phyloP scores from a whole-genome alignment of 371 early-diverging fungal genomes.

The Mucor racemosus region DNA sequence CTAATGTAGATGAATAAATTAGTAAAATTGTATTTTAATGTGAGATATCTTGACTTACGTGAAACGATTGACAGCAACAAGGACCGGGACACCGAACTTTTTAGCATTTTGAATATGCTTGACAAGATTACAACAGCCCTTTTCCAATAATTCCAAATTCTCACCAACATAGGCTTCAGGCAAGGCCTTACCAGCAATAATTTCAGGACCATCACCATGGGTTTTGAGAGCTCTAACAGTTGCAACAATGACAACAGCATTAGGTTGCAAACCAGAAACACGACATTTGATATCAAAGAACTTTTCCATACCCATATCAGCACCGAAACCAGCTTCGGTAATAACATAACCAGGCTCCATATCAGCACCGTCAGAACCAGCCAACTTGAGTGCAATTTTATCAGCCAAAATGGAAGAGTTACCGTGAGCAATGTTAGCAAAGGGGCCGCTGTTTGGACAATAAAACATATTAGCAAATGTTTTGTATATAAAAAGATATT shows the following conservation, averaged over 20 bases:
- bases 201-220: conserved; percentile 98
- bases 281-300: conserved; percentile 99
- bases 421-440: conserved; percentile 98
- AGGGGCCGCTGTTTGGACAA: conserved; percentile 71
- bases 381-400: conserved; percentile 90
- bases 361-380: conserved; percentile 66
- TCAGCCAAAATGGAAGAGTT: conserved; percentile 95
- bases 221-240: conserved; percentile 95
- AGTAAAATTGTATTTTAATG: neutral
- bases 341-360: conserved; percentile 88
- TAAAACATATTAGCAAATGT: neutral
- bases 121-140: conserved; percentile 85
- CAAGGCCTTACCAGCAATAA: conserved; percentile 89
- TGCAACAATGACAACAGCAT: conserved; percentile 95
- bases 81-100: conserved; percentile 89
- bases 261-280: conserved; percentile 83
- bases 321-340: conserved; percentile 98
- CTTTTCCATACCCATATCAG: conserved; percentile 99
- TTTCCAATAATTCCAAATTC: conserved; percentile 79
- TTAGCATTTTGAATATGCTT: conserved; percentile 91
- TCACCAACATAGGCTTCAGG: conserved; percentile 87
- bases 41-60: conserved; percentile 38
- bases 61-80: conserved; percentile 95
- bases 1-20: conserved; percentile 23
- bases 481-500: neutral